Percentiles rank a stretch among this genome's conserved stretches.
Evolutionary conservation across 2,329 filamentous ascomycete genomes (phyloP).

Genomic region (Malbranchea cinnamomea): DNA sequence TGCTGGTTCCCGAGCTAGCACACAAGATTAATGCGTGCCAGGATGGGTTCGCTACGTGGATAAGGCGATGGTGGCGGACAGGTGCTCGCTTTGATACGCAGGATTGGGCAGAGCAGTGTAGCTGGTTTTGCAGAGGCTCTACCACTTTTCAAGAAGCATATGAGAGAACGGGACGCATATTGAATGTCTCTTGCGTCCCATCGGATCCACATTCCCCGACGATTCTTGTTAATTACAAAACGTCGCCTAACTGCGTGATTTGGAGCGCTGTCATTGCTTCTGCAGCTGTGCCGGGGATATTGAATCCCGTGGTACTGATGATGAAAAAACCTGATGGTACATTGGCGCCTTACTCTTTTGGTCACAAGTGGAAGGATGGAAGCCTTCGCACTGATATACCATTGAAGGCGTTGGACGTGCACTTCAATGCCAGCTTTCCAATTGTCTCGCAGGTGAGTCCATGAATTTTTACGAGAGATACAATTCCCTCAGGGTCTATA

Average conservation of each 20-base stretch:
- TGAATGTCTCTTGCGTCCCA: constrained; percentile 92
- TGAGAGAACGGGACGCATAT: constrained; percentile 77
- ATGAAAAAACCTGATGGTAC: constrained; percentile 64
- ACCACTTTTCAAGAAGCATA: constrained; percentile 94
- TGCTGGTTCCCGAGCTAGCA: constrained; percentile 78
- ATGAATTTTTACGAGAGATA: no score
- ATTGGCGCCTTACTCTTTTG: constrained; percentile 82
- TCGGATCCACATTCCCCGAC: constrained; percentile 87
- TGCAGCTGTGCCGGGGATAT: constrained; percentile 85
- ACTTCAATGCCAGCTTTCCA: constrained; percentile 98
- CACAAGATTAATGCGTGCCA: constrained; percentile 71
- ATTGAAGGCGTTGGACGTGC: constrained; percentile 79
- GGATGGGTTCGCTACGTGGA: constrained; percentile 62
- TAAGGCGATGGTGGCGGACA: constrained; percentile 75
- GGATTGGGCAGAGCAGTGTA: constrained; percentile 71
- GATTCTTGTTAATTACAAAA: constrained; percentile 90
- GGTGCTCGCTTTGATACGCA: constrained; percentile 88
- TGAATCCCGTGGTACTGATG: constrained; percentile 91
- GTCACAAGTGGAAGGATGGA: constrained; percentile 98
- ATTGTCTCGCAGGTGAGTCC: constrained; percentile 50
- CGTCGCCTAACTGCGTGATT: constrained; percentile 89
- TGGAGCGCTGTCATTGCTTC: constrained; percentile 95
- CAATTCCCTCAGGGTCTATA: no score
- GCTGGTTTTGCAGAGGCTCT: constrained; percentile 83
- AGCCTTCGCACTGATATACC: constrained; percentile 90